Conservation (phyloP, 306 rosid species). For the Hippophae rhamnoides region DNA sequence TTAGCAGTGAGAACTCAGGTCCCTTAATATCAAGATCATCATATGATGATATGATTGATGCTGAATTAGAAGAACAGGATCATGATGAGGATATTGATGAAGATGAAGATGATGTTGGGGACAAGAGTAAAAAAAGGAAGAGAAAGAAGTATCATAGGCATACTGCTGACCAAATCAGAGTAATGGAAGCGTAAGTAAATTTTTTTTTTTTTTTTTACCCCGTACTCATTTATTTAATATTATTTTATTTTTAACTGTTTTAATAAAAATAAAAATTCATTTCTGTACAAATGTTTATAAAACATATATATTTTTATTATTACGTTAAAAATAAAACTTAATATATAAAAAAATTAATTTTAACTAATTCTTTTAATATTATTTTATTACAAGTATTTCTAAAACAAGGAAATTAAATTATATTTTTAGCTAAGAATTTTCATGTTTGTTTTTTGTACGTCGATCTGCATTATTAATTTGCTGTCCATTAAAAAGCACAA, state of each 20-base stretch:
- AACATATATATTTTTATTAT: too few species aligned
- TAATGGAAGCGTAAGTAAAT: conserved; percentile 76
- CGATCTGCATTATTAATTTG: too few species aligned
- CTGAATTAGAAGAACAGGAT: conserved; percentile 12
- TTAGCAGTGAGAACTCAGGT: conserved; percentile 85
- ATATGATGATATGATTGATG: conserved; percentile 68
- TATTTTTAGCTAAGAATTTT: too few species aligned
- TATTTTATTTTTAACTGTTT: too few species aligned
- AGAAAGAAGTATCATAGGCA: conserved; percentile 93
- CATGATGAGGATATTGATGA: conserved; percentile 36
- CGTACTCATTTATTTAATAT: too few species aligned
- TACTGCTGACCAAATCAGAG: conserved; percentile 82
- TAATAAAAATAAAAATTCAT: too few species aligned
- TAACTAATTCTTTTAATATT: neutral
- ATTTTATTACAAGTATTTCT: neutral
- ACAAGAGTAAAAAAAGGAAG: conserved; percentile 55
- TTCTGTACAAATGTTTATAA: too few species aligned
- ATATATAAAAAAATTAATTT: too few species aligned
- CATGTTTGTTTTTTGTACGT: too few species aligned
- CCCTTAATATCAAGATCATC: conserved; percentile 86
- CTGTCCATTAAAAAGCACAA: too few species aligned
- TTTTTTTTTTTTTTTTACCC: neutral
- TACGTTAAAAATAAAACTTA: too few species aligned
- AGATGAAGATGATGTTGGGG: conserved; percentile 29
- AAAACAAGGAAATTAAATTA: too few species aligned